Percentiles rank a stretch among this genome's conserved stretches.
Conservation (phyloP, 352 stramenopile species). For the Phytophthora chlamydospora region DNA sequence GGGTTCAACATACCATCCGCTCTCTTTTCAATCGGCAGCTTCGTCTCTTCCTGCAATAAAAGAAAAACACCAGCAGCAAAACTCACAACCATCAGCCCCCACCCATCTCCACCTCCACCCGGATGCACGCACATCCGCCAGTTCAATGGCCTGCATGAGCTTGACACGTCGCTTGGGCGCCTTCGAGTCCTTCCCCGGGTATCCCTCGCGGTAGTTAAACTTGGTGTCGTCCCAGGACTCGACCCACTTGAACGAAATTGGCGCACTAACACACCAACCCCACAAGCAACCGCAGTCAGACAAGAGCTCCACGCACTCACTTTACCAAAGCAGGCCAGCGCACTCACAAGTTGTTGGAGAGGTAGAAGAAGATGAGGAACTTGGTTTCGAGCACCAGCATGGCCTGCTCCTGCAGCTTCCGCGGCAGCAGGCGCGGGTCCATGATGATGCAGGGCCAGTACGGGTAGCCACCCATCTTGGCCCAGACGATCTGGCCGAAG, state of each 20-base stretch:
- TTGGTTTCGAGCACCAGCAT: constrained; percentile 75
- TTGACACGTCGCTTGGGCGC: constrained; percentile 69
- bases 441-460: constrained; percentile 84
- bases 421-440: constrained; percentile 55
- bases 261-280: constrained; percentile 41
- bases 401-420: constrained; percentile 47
- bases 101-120: background rate
- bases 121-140: constrained; percentile 58
- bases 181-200: constrained; percentile 73
- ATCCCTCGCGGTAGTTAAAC: constrained; percentile 63
- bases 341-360: constrained; percentile 77
- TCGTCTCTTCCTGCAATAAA: constrained; percentile 58
- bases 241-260: constrained; percentile 68
- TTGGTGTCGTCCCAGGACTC: constrained; percentile 78
- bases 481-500: constrained; percentile 83
- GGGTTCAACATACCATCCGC: constrained; percentile 62
- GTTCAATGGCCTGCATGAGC: constrained; percentile 72
- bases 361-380: constrained; percentile 81
- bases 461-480: constrained; percentile 82
- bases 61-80: constrained; percentile 11
- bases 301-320: background rate
- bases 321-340: background rate
- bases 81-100: background rate
- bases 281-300: too few relatives aligned
- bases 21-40: constrained; percentile 60